Evolutionary conservation across 768 basidiomycete species (phyloP), one percentile per base, ranked within the genome.

Genomic region (Phaffia tasmanica): DNA sequence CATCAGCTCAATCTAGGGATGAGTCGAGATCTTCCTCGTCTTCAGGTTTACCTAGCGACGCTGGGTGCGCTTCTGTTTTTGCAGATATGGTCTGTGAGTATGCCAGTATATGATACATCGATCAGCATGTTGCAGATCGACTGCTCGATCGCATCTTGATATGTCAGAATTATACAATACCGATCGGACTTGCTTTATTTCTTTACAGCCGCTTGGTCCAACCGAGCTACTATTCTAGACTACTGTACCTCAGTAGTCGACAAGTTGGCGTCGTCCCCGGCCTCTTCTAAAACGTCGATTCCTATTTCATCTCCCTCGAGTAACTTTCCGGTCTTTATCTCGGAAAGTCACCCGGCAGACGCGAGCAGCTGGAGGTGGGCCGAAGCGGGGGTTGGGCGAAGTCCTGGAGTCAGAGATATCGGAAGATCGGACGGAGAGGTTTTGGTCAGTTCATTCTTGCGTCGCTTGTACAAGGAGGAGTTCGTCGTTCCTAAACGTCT

Each of bases 51-150:
- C 25, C 56, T 15, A 32, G 32, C 25, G 66, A 67, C 29, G 60
- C 35, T 21, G 66, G 66, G 2, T 67, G 66, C 47, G 60, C 66
- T 11, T 32, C 51, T 47, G 66, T 62, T 18, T 67, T 67, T 25
- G 32, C 42, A 25, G 66, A 67, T 25, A 62, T 67, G 51, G 47
- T 56, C 54, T 50, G 65, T 67, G 2, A 56, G 66, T 63, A 15
- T 53, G 21, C 18, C 25, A 23, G n/a, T 59, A 46, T 19, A n/a
- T 57, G 46, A 49, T 53, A 16, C 11, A 30, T 50, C 32, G 14
- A 23, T n/a, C 58, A 32, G 21, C 8, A 32, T 32, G 32, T 42
- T 42, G 4, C 54, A 19, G 32, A 46, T 16, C 7, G n/a, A 15
- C 15, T 3, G 7, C 19, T 29, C 35, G 29, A 23, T 27, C 15